Evolutionary conservation across 148 eudicot genomes (phyloP).

Genomic region (Camellia granthamiana): DNA sequence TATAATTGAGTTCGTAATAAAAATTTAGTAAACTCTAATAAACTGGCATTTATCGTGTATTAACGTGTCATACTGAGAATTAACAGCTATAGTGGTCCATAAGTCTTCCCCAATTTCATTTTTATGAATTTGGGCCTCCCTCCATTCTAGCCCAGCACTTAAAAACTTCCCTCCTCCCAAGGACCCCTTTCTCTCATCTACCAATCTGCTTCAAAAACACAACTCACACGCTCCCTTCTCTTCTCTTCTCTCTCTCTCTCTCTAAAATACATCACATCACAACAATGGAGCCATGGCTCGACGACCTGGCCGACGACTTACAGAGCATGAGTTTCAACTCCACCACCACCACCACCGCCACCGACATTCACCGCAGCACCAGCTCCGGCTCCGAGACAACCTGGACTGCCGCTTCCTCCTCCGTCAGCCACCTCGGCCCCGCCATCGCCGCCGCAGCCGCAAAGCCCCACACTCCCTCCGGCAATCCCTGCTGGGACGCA

Average conservation of each 20-base stretch:
- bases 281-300: slow-evolving; percentile 43
- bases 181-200: neutral
- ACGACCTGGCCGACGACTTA: slow-evolving; percentile 68
- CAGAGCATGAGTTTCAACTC: slow-evolving; percentile 83
- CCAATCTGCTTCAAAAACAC: slow-evolving; percentile 6
- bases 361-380: slow-evolving; percentile 53
- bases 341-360: slow-evolving; percentile 33
- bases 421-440: neutral
- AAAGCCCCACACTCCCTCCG: slow-evolving; percentile 29
- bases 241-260: slow-evolving; percentile 11
- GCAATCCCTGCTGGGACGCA: slow-evolving; percentile 43
- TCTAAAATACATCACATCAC: neutral
- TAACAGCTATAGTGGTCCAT: too few relatives aligned
- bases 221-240: neutral
- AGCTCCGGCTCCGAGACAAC: slow-evolving; percentile 62
- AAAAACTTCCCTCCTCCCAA: neutral
- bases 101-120: too few relatives aligned
- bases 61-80: too few relatives aligned
- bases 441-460: slow-evolving; percentile 19
- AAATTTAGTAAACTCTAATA: too few relatives aligned
- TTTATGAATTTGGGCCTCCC: too few relatives aligned
- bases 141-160: neutral
- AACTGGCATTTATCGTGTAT: too few relatives aligned
- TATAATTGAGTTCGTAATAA: too few relatives aligned
- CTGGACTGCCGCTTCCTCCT: slow-evolving; percentile 47